Percentiles rank a stretch among this genome's conserved stretches.
phyloP scores from a whole-genome alignment of 176 grass and related monocot genomes.

The Oryza rufipogon region DNA sequence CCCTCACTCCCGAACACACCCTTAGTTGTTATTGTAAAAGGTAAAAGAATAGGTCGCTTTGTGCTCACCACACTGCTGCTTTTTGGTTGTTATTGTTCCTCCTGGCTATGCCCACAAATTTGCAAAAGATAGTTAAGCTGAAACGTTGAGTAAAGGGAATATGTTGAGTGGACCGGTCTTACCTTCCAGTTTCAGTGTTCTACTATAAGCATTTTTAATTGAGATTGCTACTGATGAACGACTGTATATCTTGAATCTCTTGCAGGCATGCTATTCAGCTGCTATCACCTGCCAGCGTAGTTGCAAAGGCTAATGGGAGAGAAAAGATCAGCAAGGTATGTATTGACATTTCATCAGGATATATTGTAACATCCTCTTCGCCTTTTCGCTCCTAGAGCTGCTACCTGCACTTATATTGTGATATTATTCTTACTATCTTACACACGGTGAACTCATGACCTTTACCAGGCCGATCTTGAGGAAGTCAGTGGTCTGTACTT shows the following conservation, averaged over 20 bases:
- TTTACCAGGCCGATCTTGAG: conserved; percentile 69
- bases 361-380: not conserved
- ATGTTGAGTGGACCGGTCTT: not conserved
- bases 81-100: conserved; percentile 24
- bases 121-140: not conserved
- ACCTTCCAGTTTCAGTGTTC: not conserved
- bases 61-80: conserved; percentile 58
- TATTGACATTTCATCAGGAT: not conserved
- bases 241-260: conserved; percentile 25
- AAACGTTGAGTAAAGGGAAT: not conserved
- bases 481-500: conserved; percentile 76
- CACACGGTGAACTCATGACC: conserved; percentile 19
- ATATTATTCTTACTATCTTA: conserved; percentile 1
- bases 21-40: conserved; percentile 48
- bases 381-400: not conserved
- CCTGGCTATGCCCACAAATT: not conserved
- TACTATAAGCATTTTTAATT: not conserved
- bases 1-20: too few species aligned
- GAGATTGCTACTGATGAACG: not conserved
- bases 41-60: conserved; percentile 73
- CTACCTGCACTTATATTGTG: conserved; percentile 4
- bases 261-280: conserved; percentile 88
- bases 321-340: conserved; percentile 95
- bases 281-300: conserved; percentile 79
- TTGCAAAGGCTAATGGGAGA: conserved; percentile 80